phyloP scores from a whole-genome alignment of 1,139 yeast genomes.

The Oligophagozyma castellii region DNA sequence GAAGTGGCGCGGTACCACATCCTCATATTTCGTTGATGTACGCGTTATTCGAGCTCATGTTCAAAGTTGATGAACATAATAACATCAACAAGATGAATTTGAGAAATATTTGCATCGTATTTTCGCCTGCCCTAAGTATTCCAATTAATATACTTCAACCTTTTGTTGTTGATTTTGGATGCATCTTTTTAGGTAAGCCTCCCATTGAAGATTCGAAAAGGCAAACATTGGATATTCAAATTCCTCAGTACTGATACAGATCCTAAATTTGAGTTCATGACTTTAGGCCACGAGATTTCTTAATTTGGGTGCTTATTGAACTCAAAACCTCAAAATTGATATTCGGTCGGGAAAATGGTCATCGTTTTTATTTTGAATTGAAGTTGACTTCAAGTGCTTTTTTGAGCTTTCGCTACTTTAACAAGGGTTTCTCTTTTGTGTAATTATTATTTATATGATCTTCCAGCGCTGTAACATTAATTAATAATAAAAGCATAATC shows the following conservation, averaged over 20 bases:
- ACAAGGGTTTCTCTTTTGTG: no score
- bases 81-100: slow-evolving; percentile 72
- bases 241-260: slow-evolving; percentile 25
- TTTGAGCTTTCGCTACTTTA: no score
- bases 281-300: no score
- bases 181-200: slow-evolving; percentile 43
- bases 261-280: no score
- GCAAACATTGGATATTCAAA: slow-evolving; percentile 25
- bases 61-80: slow-evolving; percentile 48
- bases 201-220: slow-evolving; percentile 26
- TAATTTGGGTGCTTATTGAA: no score
- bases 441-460: no score
- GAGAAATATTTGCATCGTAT: slow-evolving; percentile 67
- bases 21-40: slow-evolving; percentile 49
- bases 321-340: no score
- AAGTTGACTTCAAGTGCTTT: no score
- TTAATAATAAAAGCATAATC: no score
- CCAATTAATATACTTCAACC: slow-evolving; percentile 52
- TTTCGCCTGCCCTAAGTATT: slow-evolving; percentile 70
- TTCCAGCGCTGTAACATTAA: no score
- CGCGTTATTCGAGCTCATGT: slow-evolving; percentile 53
- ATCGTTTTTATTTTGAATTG: no score
- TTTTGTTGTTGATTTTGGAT: slow-evolving; percentile 49
- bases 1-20: slow-evolving; percentile 28
- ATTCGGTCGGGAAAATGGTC: no score